Evolutionary conservation across 345 rosid species (phyloP).

Genomic region (Cardamine occulta): DNA sequence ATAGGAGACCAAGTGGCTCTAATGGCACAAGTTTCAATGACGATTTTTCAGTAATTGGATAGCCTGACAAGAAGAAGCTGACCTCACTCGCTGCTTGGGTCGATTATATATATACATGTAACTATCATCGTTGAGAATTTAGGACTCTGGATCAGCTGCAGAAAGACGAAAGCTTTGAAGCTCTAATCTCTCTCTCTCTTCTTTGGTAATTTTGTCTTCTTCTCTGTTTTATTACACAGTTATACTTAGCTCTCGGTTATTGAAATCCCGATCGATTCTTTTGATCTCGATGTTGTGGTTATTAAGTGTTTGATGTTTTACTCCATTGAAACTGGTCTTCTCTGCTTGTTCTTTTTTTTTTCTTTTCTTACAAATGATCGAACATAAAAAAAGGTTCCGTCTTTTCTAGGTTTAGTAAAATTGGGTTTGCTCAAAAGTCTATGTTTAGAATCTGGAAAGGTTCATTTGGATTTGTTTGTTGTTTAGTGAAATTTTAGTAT

Average conservation of each 20-base stretch:
- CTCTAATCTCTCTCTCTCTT: background rate
- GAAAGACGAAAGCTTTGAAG: slow-evolving; percentile 10
- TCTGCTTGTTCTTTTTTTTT: background rate
- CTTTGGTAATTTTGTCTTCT: slow-evolving; percentile 4
- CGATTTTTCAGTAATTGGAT: slow-evolving; percentile 20
- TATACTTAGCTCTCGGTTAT: background rate
- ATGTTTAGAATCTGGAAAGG: slow-evolving; percentile 3
- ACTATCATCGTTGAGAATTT: slow-evolving; percentile 9
- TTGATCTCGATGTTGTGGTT: background rate
- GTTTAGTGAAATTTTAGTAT: background rate
- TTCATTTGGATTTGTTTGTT: background rate
- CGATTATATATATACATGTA: slow-evolving; percentile 10
- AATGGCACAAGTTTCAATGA: slow-evolving; percentile 31
- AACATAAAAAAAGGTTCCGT: background rate
- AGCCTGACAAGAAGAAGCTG: slow-evolving; percentile 34
- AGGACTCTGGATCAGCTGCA: background rate
- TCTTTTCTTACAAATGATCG: background rate
- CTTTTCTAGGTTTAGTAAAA: background rate
- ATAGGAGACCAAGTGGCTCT: slow-evolving; percentile 41
- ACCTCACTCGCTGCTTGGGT: slow-evolving; percentile 11
- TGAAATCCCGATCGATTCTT: background rate
- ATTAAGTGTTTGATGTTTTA: slow-evolving; percentile 25
- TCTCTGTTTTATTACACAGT: background rate
- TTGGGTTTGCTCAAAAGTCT: background rate
- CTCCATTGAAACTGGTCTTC: background rate